phyloP scores from a whole-genome alignment of 139 green algal species.

The Limnomonas spitsbergensis region DNA sequence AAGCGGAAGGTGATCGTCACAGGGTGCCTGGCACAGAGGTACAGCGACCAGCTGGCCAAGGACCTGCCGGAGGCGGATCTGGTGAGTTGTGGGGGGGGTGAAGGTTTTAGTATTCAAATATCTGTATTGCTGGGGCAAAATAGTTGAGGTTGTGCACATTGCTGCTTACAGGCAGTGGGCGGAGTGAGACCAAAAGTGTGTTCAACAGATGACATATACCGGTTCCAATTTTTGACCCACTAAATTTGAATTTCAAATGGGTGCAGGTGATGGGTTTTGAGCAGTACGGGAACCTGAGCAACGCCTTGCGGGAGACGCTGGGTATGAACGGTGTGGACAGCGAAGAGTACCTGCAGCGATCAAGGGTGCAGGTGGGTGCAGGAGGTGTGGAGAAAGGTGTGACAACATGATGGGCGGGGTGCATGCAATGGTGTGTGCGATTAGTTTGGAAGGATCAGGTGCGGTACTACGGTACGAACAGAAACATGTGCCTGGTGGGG shows the following conservation, averaged over 20 bases:
- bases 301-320: not conserved
- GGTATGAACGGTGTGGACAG: not conserved
- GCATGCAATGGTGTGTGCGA: no score
- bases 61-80: slow-evolving; percentile 83
- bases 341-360: slow-evolving; percentile 3
- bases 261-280: slow-evolving; percentile 14
- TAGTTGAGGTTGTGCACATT: not conserved
- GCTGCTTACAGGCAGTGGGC: no score
- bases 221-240: no score
- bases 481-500: no score
- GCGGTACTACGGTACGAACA: no score
- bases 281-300: slow-evolving; percentile 7
- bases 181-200: no score
- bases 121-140: not conserved
- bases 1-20: slow-evolving; percentile 74
- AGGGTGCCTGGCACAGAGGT: slow-evolving; percentile 87
- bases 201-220: no score
- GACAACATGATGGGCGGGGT: no score
- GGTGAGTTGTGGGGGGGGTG: slow-evolving; percentile 58
- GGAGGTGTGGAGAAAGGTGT: no score
- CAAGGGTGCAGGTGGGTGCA: slow-evolving; percentile 10
- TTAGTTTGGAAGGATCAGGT: no score
- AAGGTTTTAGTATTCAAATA: not conserved
- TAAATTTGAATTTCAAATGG: no score
- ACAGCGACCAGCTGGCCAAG: slow-evolving; percentile 66